Evolutionary conservation across 1,284 basidiomycete genomes (phyloP).

Genomic region (Ceratobasidium sp.): DNA sequence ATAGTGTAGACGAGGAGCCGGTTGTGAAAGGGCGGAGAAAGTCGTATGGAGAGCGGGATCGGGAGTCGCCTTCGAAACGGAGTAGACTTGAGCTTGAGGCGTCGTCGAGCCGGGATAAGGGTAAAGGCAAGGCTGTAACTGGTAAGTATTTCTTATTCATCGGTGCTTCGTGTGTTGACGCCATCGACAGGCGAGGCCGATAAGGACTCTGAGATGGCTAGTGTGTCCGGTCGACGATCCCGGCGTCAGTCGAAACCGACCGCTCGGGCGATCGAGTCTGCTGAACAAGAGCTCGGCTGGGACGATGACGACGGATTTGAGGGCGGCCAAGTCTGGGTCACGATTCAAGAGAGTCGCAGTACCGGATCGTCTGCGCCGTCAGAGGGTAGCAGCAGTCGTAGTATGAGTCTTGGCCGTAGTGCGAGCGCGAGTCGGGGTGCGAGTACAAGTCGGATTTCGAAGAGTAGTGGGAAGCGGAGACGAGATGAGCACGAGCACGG

Average conservation of each 20-base stretch:
- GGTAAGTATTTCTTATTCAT: not conserved
- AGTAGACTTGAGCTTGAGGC: not conserved
- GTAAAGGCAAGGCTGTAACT: slow-evolving; percentile 2
- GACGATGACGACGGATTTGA: not conserved
- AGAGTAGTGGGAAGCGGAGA: not conserved
- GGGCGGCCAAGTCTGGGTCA: too few relatives aligned
- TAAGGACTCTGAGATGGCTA: not conserved
- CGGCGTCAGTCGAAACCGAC: slow-evolving; percentile 12
- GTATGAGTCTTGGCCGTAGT: not conserved
- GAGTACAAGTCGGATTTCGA: not conserved
- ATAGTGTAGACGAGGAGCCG: not conserved
- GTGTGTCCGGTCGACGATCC: not conserved
- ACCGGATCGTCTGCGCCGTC: not conserved
- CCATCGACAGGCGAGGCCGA: not conserved
- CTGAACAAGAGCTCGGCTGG: not conserved
- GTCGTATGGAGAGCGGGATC: not conserved
- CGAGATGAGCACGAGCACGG: not conserved
- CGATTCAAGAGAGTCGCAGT: not conserved
- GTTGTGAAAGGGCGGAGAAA: not conserved
- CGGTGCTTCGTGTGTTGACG: not conserved
- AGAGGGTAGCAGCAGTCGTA: not conserved
- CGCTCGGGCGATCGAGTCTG: not conserved
- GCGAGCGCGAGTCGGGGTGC: not conserved
- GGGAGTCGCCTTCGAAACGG: slow-evolving; percentile 1
- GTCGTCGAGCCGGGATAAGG: not conserved